Base-by-base conservation (phyloP, 2,329 filamentous ascomycete genomes). In the Microdochium paspali region DNA sequence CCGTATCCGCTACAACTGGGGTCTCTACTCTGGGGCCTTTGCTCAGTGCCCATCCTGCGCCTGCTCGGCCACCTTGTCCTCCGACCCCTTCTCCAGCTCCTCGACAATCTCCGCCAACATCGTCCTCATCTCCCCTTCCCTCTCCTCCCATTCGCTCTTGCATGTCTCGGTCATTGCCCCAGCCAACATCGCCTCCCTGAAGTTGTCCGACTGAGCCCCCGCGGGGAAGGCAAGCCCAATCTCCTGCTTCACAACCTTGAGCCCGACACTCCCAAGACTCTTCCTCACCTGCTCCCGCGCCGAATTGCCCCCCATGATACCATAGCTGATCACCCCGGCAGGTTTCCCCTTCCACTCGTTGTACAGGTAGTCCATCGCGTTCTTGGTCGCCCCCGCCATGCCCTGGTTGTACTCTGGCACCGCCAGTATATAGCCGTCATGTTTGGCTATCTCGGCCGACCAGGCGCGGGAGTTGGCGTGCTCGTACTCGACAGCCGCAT, bases 331-430 rank as follows among this genome's bases (percentile, higher is more conserved):
- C 48, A 82, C 66, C 44, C 64, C 62, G 18, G 67, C 69, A 0
- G 76, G 72, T 58, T 81, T 81, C 9, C 70, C 74, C 23, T 61
- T 68, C 74, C 76, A 81, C 56, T 81, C 78, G 54, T 80, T 63
- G 53, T 68, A 72, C 1, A 84, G 66, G 55, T 79, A 82, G 57
- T 83, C 80, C 47, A 84, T 69, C 5, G 79, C 78, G 56, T 82
- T 84, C 65, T 83, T 83, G 44, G 77, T 61, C 6, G 65, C 69
- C 0, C 71, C 77, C 0, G 78, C 65, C 5, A 79, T 61, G 23
- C 74, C 70, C 57, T 64, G 73, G 63, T 83, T 82, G 56, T 82
- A 82, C 58, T 77, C 70, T 1, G 72, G 68, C n/a, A 70, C 66
- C 40, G 77, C 67, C 44, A 77, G 61, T 28, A 79, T 57, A 57